Conservation (phyloP, 1,139 yeast genomes). For the Pichiaceae sp. region DNA sequence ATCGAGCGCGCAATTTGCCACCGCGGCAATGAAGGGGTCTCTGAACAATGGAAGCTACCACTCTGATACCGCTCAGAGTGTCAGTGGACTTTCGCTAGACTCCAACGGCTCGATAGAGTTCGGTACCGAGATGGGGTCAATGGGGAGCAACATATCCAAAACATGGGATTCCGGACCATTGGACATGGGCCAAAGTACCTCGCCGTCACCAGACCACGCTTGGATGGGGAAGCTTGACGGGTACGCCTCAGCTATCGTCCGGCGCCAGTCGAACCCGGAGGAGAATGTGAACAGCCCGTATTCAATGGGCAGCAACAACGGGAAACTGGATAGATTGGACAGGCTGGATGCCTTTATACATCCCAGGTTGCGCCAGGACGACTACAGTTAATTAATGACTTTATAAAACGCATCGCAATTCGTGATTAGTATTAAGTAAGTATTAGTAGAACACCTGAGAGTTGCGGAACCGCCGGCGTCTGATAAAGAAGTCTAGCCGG, state of each 20-base stretch:
- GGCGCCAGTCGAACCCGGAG: no score
- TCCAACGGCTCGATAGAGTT: background rate
- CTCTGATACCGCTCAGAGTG: background rate
- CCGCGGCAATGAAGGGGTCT: constrained; percentile 20
- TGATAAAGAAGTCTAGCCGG: constrained; percentile 15
- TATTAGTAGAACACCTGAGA: constrained; percentile 4
- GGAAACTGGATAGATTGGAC: no score
- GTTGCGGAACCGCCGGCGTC: constrained; percentile 12
- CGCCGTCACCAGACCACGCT: background rate
- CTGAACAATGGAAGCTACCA: constrained; percentile 1
- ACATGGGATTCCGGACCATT: no score
- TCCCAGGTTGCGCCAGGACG: no score
- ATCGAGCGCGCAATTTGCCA: constrained; percentile 23
- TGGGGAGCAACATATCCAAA: no score
- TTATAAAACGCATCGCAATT: no score
- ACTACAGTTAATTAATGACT: no score
- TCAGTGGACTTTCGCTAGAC: background rate
- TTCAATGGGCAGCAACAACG: no score
- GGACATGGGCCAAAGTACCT: background rate
- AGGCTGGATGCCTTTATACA: no score
- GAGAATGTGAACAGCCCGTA: no score
- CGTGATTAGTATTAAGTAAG: no score
- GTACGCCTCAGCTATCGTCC: background rate
- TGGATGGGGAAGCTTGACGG: background rate
- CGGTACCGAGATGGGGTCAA: no score